A percentile compares a stretch with the other conserved stretches of the same genome.
Conservation (phyloP, 1,284 basidiomycete genomes). For the Pholiota adiposa region DNA sequence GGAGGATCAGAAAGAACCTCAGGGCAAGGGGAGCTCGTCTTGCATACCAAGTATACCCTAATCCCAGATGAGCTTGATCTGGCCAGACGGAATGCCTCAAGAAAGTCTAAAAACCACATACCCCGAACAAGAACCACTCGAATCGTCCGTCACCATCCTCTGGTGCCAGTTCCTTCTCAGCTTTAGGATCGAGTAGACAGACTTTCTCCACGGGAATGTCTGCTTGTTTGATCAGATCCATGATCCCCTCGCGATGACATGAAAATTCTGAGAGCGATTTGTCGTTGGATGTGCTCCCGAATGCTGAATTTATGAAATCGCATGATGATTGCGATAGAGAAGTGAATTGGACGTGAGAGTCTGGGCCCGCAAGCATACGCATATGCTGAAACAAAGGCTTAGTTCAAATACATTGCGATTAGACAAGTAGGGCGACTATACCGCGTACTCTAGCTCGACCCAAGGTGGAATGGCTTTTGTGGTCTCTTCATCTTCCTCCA, state of each 20-base stretch:
- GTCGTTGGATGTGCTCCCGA: conserved; percentile 26
- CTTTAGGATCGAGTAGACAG: conserved; percentile 90
- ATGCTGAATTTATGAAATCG: conserved; percentile 48
- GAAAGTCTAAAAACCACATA: conserved; percentile 34
- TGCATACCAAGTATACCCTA: conserved; percentile 66
- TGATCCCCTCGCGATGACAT: conserved; percentile 66
- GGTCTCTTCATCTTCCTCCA: conserved; percentile 90
- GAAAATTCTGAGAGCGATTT: conserved; percentile 49
- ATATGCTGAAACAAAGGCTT: conserved; percentile 65
- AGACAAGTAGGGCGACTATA: conserved; percentile 21
- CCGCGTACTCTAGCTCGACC: conserved; percentile 84
- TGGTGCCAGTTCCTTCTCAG: conserved; percentile 68
- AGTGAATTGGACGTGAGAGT: conserved; percentile 79
- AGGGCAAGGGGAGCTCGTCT: not conserved
- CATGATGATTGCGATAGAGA: conserved; percentile 77
- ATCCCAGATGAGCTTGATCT: not conserved
- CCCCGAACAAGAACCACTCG: conserved; percentile 87
- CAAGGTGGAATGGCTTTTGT: conserved; percentile 80
- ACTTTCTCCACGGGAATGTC: conserved; percentile 63
- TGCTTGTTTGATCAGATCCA: conserved; percentile 63
- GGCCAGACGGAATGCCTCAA: not conserved
- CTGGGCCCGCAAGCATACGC: conserved; percentile 74
- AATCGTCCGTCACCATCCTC: conserved; percentile 77
- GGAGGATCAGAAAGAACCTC: conserved; percentile 7
- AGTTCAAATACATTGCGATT: conserved; percentile 1